Evolutionary conservation across 169 alveolate species (phyloP), one percentile per base, ranked within the genome.

Genomic region (Plasmodium gallinaceum): DNA sequence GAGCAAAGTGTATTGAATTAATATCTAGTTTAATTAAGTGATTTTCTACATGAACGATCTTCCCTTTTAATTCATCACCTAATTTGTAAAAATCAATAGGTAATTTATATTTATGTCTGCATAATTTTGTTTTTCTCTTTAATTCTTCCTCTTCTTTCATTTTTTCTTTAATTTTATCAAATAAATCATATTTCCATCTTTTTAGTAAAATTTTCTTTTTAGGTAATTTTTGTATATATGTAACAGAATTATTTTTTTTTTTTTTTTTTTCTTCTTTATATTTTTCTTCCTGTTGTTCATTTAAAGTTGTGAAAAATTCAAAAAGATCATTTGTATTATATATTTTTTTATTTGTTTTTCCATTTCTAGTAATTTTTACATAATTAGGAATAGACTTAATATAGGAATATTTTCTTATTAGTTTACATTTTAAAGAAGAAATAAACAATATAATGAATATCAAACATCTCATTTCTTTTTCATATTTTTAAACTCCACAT

Each of bases 101-200:
- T 24, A 80, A 48, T 80, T 80, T 80, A 26, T 45, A 80, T 46
- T 51, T 80, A 72, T 60, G 20, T 80, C 20, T 46, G 68, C 85
- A 80, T 26, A 80, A 32, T 32, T 68, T 48, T 7, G 90, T 66
- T 68, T 18, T 80, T 22, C 45, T 80, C 22, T 54, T 54, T n/a
- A 69, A 12, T 46, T 80, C 85, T 7, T 65, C 64, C 42, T 80
- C 90, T 2, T 46, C 37, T 65, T 80, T 80, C 76, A 80, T 80
- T 66, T 80, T 80, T 22, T 80, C 85, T 80, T 80, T 80, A 8
- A 80, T 80, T 39, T 80, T 80, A 52, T 80, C 90, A 68, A 66
- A 80, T 72, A 80, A 43, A 46, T 80, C 90, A 46, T 80, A 80
- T 68, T 80, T 80, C 90, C 90, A 80, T 57, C 83, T 52, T 80